Base-by-base conservation (phyloP, 1,139 yeast species). In the Groenewaldozyma auringiensis region DNA sequence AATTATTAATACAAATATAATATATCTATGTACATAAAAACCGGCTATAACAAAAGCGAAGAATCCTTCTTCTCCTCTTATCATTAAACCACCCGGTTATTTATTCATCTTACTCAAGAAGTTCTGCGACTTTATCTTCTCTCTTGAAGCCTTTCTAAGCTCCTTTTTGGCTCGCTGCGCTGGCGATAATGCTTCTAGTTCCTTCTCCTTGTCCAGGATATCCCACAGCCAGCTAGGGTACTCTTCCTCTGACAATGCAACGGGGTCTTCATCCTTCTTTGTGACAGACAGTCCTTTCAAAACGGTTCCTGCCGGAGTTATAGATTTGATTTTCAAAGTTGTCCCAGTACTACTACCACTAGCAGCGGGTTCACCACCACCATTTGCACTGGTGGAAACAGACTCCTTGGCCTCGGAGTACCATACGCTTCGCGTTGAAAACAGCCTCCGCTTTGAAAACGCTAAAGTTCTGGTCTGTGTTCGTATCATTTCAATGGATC, bases 201-300 rank as follows among this genome's bases (percentile, higher is more conserved):
- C 69, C 21, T 70, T 74, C 47, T 74, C 69, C 58, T 75, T 78
- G 61, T 88, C 94, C 40, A 88, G 74, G 50, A 86, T 72, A n/a
- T 74, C 78, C 98, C 98, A 92, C 49, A 92, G 74, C 97, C 97
- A 92, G 42, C 75, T 86, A 2, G 98, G 98, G 61, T 92, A 92
- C 58, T 89, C 95, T 36, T 72, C 70, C 61, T 92, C 97, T 51
- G 83, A 85, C 47, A 83, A 67, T 1, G 98, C 97, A 4, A 87
- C 81, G n/a, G 95, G 92, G 55, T 88, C 96, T 51, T 81, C 79
- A 20, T 94, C 95, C 34, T 75, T 72, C 62, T 88, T 88, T 60
- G 75, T 78, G 46, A 92, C 74, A 57, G 84, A 84, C 59, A 89
- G 69, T 21, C 72, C 71, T 58, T 85, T 85, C 53, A 92, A 72